Evolutionary conservation across 441 rosid genomes (phyloP).

Genomic region (Metrosideros polymorpha): DNA sequence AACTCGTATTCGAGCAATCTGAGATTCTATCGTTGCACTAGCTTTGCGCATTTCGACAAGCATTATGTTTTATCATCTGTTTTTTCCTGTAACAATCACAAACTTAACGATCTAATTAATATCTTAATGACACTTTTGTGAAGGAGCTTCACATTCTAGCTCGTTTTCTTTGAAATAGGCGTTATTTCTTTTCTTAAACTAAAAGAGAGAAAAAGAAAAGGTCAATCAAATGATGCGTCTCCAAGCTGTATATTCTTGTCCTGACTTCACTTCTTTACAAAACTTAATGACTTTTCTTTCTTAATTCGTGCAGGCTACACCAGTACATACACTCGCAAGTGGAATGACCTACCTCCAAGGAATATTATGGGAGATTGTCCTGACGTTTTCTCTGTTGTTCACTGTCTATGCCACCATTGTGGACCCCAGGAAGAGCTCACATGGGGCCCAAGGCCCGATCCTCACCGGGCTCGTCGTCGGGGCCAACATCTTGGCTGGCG

Average conservation of each 20-base stretch:
- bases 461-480: slow-evolving; percentile 78
- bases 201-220: background rate
- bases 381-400: slow-evolving; percentile 71
- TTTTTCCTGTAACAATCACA: background rate
- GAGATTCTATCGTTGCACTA: background rate
- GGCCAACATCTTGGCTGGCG: slow-evolving; percentile 77
- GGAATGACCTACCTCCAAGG: slow-evolving; percentile 63
- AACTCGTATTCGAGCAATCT: background rate
- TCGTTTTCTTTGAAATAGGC: background rate
- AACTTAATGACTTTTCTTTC: background rate
- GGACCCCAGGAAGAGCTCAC: slow-evolving; percentile 69
- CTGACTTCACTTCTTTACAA: background rate
- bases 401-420: slow-evolving; percentile 84
- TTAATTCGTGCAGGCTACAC: slow-evolving; percentile 29
- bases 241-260: background rate
- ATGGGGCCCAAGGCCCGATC: slow-evolving; percentile 63
- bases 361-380: slow-evolving; percentile 61
- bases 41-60: background rate
- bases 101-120: background rate
- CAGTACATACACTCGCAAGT: slow-evolving; percentile 53
- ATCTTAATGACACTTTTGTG: background rate
- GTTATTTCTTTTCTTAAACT: background rate
- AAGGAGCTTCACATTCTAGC: background rate
- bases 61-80: background rate
- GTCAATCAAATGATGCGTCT: background rate